phyloP scores from a whole-genome alignment of 23 red algal genomes.

The Gracilaria caudata region DNA sequence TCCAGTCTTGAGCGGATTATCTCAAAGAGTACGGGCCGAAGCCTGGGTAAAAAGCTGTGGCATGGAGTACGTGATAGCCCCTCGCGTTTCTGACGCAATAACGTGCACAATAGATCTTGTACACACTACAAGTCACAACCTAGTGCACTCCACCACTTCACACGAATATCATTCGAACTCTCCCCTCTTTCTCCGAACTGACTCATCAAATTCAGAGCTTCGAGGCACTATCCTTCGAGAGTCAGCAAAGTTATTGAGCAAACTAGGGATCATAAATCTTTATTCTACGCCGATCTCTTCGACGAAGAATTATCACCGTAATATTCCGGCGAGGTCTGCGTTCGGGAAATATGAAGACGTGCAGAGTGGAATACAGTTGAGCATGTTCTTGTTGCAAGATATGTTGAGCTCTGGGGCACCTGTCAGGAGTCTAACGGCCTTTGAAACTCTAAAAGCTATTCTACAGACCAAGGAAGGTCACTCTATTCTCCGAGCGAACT shows the following conservation, averaged over 20 bases:
- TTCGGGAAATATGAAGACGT: constrained; percentile 39
- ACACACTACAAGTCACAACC: not conserved
- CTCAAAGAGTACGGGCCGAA: constrained; percentile 16
- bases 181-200: not conserved
- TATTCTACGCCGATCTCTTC: constrained; percentile 20
- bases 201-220: constrained; percentile 2
- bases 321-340: constrained; percentile 9
- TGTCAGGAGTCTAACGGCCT: constrained; percentile 18
- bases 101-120: constrained; percentile 22
- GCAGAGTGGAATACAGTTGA: constrained; percentile 25
- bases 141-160: not conserved
- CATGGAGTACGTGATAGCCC: constrained; percentile 9
- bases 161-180: not conserved
- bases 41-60: constrained; percentile 63
- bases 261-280: constrained; percentile 42
- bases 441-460: constrained; percentile 28
- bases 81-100: constrained; percentile 17
- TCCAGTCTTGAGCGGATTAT: constrained; percentile 11
- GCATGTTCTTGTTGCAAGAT: constrained; percentile 37
- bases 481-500: not conserved
- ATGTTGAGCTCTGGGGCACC: constrained; percentile 29
- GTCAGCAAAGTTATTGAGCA: constrained; percentile 27
- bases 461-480: constrained; percentile 38
- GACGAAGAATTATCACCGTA: constrained; percentile 1
- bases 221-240: constrained; percentile 8